Percentiles rank a stretch among this genome's conserved stretches.
phyloP scores from a whole-genome alignment of 164 flowering plant genomes.

The Chimonanthus praecox region DNA sequence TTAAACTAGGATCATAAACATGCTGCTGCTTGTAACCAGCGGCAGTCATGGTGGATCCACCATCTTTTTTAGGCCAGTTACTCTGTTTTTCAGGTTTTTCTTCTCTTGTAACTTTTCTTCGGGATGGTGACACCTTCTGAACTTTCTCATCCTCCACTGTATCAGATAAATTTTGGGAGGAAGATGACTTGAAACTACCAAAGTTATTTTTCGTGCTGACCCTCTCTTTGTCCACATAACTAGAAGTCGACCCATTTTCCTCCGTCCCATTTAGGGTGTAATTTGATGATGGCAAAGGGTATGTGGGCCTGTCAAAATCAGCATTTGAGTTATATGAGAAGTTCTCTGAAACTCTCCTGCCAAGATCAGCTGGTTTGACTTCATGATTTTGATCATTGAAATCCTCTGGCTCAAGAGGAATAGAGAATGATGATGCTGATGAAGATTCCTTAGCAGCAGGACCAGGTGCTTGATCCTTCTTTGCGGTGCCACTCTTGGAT shows the following conservation, averaged over 20 bases:
- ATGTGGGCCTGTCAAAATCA: slow-evolving; percentile 39
- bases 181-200: slow-evolving; percentile 33
- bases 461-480: slow-evolving; percentile 52
- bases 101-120: slow-evolving; percentile 62
- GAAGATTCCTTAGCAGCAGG: slow-evolving; percentile 45
- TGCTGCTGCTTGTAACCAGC: slow-evolving; percentile 43
- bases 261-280: slow-evolving; percentile 35
- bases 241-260: slow-evolving; percentile 39
- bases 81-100: slow-evolving; percentile 62
- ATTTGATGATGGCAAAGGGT: slow-evolving; percentile 34
- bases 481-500: slow-evolving; percentile 77
- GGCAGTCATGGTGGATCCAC: slow-evolving; percentile 36
- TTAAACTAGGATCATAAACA: slow-evolving; percentile 30
- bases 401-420: slow-evolving; percentile 44
- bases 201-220: slow-evolving; percentile 33
- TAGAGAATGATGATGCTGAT: slow-evolving; percentile 37
- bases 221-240: slow-evolving; percentile 47
- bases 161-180: slow-evolving; percentile 38
- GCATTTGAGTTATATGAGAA: slow-evolving; percentile 30
- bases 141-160: slow-evolving; percentile 53
- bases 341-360: slow-evolving; percentile 43
- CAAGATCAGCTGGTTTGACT: slow-evolving; percentile 38
- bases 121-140: slow-evolving; percentile 85
- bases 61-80: slow-evolving; percentile 50
- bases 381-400: slow-evolving; percentile 46